These are phyloP conservation scores for Filosporella fistucella DNA, from an alignment of 495 filamentous ascomycete species.

Conservation along the genomic window DNA sequence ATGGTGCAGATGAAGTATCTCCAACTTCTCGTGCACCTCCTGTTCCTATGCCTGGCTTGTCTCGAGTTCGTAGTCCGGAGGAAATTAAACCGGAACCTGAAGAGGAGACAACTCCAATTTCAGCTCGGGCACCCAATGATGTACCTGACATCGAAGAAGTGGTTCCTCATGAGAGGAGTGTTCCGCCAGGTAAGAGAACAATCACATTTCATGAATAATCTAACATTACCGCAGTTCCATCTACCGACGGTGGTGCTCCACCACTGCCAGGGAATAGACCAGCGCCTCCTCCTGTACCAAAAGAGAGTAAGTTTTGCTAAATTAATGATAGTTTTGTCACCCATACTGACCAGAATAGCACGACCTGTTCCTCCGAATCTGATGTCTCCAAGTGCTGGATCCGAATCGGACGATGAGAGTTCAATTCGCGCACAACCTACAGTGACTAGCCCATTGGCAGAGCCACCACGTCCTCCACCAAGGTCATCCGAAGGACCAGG, in stretches of 20 bases:
- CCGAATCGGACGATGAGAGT: slow-evolving; percentile 91
- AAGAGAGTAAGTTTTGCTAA: slow-evolving; percentile 53
- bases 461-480: slow-evolving; percentile 34
- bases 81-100: slow-evolving; percentile 17
- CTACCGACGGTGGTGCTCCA: slow-evolving; percentile 41
- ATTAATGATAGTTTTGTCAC: slow-evolving; percentile 7
- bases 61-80: slow-evolving; percentile 38
- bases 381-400: slow-evolving; percentile 69
- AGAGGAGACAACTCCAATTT: slow-evolving; percentile 28
- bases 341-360: slow-evolving; percentile 44
- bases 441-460: slow-evolving; percentile 23
- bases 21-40: slow-evolving; percentile 54
- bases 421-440: slow-evolving; percentile 52
- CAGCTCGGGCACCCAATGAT: slow-evolving; percentile 32
- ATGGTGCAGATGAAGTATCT: slow-evolving; percentile 32
- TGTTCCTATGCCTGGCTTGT: slow-evolving; percentile 73
- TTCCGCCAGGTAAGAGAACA: slow-evolving; percentile 32
- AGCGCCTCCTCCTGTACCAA: slow-evolving; percentile 63
- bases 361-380: slow-evolving; percentile 49
- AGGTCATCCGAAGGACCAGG: slow-evolving; percentile 45
- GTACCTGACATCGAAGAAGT: slow-evolving; percentile 62
- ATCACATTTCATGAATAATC: slow-evolving; percentile 11
- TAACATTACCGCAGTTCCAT: slow-evolving; percentile 30
- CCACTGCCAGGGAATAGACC: slow-evolving; percentile 60
- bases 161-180: slow-evolving; percentile 40